Percentiles rank a stretch among this genome's conserved stretches.
phyloP scores from a whole-genome alignment of 2,329 filamentous ascomycete species.

The Drechslerella dactyloides region DNA sequence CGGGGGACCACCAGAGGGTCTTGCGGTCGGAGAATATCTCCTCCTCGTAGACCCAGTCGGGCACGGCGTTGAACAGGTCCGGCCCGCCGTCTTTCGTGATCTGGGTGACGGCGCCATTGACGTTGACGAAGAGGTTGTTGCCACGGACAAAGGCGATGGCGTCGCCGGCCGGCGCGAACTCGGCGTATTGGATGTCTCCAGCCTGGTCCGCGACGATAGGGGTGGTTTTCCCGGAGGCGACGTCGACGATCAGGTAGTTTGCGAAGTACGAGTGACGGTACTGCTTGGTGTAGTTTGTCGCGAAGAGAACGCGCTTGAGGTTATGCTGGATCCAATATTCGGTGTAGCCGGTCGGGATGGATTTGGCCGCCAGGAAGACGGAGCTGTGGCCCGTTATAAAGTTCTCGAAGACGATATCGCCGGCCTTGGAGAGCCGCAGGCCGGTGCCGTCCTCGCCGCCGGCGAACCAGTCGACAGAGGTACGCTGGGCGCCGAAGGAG shows the following conservation, averaged over 20 bases:
- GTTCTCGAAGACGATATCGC: conserved; percentile 65
- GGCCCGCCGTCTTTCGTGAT: conserved; percentile 68
- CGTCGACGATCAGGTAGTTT: conserved; percentile 70
- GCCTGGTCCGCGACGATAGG: conserved; percentile 67
- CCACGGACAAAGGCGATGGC: conserved; percentile 71
- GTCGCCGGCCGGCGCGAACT: conserved; percentile 66
- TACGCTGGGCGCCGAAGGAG: conserved; percentile 61
- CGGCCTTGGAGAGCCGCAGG: conserved; percentile 60
- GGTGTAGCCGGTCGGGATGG: conserved; percentile 62
- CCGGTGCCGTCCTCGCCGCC: conserved; percentile 66
- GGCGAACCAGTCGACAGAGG: conserved; percentile 66
- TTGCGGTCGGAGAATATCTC: conserved; percentile 64
- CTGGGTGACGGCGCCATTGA: conserved; percentile 64
- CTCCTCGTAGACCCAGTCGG: conserved; percentile 71
- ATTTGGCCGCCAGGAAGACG: conserved; percentile 66
- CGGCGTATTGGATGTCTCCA: conserved; percentile 72
- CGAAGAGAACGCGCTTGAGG: conserved; percentile 66
- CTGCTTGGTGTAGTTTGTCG: conserved; percentile 71
- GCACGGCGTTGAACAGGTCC: conserved; percentile 69
- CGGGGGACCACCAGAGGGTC: conserved; percentile 66
- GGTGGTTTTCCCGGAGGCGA: conserved; percentile 64
- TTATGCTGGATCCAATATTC: conserved; percentile 70
- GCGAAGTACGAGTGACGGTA: conserved; percentile 73
- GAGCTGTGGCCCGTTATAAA: conserved; percentile 66
- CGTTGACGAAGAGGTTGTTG: conserved; percentile 70